Evolutionary conservation across 192 early-diverging fungal genomes (phyloP), one percentile per base, ranked within the genome.

Genomic region (Kappamyces sp.): DNA sequence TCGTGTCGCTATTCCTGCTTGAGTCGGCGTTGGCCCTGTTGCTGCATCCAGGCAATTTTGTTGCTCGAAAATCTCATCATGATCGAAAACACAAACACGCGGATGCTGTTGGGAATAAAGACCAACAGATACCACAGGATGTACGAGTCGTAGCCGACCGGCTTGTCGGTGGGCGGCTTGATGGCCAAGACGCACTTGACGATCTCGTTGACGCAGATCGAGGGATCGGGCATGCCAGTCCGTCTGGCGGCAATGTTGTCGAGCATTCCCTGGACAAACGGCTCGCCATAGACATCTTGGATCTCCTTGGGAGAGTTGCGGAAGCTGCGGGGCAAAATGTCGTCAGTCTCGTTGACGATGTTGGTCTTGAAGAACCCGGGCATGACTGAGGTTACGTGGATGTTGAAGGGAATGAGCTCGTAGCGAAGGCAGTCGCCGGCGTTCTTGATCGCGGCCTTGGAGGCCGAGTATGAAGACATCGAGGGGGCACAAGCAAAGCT

Each of bases 311-410:
- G 36, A 3, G 43, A 43, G n/a, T 40, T 34, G 10, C 35, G 31
- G 43, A 38, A 40, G 33, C 12, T 12, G 23, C 23, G 23, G 23
- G 23, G 23, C 23, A 23, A 23, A 23, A 23, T 23, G 23, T 23
- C 23, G 23, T 23, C 23, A 23, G 23, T 23, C 23, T 23, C 23
- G 12, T 59, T 47, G 34, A 59, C 33, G 32, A 59, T 59, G 31
- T 12, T 13, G 37, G 57, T 59, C 3, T 35, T 39, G 39, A 59
- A 59, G 13, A 59, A 59, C 9, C 57, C 57, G 49, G 57, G 57
- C 40, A 43, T 46, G 31, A 59, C 38, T 3, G 57, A 36, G 23
- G 3, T 6, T n/a, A 59, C 57, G 5, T 59, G 34, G 40, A 59
- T 59, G 7, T 47, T 47, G 49, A 59, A 59, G 15, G 38, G 35